phyloP scores from a whole-genome alignment of 2,329 filamentous ascomycete genomes.

The Fusarium domesticum region DNA sequence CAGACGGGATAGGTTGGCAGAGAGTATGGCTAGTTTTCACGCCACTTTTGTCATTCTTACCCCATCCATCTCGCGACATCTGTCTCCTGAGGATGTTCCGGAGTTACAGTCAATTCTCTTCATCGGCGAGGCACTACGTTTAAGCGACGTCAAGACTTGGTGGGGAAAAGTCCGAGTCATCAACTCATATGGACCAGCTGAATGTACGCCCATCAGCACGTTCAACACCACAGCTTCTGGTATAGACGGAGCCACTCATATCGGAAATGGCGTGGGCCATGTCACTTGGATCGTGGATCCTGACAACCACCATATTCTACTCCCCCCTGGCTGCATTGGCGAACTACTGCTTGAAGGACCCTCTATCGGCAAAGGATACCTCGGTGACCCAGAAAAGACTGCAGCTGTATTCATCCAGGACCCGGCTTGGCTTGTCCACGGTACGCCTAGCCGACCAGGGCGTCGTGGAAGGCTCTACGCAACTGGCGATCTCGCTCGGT shows the following conservation, averaged over 20 bases:
- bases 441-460: constrained; percentile 20
- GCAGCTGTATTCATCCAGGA: constrained; percentile 27
- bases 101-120: constrained; percentile 7
- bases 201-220: constrained; percentile 12
- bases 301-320: constrained; percentile 13
- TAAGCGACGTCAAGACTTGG: constrained; percentile 6
- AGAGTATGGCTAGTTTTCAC: not conserved
- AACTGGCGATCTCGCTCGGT: constrained; percentile 18
- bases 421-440: constrained; percentile 18
- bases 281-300: constrained; percentile 21
- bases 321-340: constrained; percentile 17
- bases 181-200: constrained; percentile 19
- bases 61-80: constrained; percentile 5
- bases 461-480: constrained; percentile 11
- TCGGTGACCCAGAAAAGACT: constrained; percentile 13
- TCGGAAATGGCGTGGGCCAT: constrained; percentile 1
- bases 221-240: constrained; percentile 1
- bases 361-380: constrained; percentile 16
- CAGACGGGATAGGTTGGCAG: constrained; percentile 7
- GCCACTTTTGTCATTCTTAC: constrained; percentile 11
- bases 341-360: constrained; percentile 26
- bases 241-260: not conserved
- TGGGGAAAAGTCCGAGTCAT: constrained; percentile 4
- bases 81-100: constrained; percentile 12
- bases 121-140: constrained; percentile 14